phyloP scores from a whole-genome alignment of 1,139 yeast species.

The Scheffersomyces segobiensis region DNA sequence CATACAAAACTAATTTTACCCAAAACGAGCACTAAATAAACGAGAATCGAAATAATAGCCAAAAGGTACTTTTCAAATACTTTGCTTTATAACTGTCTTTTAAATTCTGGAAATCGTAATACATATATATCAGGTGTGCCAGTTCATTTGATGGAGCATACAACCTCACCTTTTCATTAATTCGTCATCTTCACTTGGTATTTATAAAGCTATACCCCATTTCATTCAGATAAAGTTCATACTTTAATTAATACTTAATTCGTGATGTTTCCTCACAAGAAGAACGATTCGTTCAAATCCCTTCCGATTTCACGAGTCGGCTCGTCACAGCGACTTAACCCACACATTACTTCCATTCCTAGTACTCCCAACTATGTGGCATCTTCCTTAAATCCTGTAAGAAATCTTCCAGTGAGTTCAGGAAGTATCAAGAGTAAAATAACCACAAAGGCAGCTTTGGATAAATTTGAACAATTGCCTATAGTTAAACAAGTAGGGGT shows the following conservation, averaged over 20 bases:
- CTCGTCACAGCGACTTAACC: conserved; percentile 34
- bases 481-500: conserved; percentile 27
- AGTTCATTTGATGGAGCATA: background rate
- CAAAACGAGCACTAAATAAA: background rate
- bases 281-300: conserved; percentile 22
- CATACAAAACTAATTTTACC: background rate
- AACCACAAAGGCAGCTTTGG: conserved; percentile 22
- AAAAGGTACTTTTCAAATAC: background rate
- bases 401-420: conserved; percentile 26
- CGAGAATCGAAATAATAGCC: background rate
- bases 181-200: background rate
- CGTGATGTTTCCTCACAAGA: conserved; percentile 19
- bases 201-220: too few relatives aligned
- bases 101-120: too few relatives aligned
- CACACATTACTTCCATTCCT: conserved; percentile 26
- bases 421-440: conserved; percentile 16
- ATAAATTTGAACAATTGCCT: conserved; percentile 30
- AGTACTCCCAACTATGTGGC: conserved; percentile 33
- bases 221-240: background rate
- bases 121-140: background rate
- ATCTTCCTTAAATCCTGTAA: conserved; percentile 42
- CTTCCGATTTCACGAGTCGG: conserved; percentile 37
- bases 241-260: too few relatives aligned
- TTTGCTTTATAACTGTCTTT: background rate
- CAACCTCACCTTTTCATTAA: background rate